Conservation (phyloP, 192 early-diverging fungal species). For the Neocallimastix lanati region DNA sequence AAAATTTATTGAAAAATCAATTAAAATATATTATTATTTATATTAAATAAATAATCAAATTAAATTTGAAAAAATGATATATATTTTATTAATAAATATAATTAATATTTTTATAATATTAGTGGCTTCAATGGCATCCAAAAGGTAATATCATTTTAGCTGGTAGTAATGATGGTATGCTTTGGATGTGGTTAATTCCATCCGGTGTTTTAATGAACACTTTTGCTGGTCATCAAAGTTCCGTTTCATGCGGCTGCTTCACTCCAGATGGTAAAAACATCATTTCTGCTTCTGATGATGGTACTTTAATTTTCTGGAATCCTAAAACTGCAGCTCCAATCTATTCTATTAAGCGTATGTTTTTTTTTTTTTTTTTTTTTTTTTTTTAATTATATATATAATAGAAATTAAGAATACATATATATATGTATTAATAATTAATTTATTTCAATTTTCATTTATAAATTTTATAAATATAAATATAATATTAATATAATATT, state of each 20-base stretch:
- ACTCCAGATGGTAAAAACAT: constrained; percentile 78
- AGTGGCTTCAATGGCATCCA: constrained; percentile 95
- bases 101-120: no score
- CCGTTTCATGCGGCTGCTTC: constrained; percentile 74
- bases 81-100: no score
- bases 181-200: constrained; percentile 97
- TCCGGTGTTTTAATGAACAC: constrained; percentile 81
- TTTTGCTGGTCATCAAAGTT: constrained; percentile 69
- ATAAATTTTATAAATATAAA: no score
- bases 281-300: constrained; percentile 70
- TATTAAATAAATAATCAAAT: no score
- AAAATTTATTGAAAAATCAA: no score
- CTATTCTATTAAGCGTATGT: constrained; percentile 22
- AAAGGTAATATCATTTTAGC: constrained; percentile 76
- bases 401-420: no score
- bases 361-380: background rate
- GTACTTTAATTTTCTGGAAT: constrained; percentile 73
- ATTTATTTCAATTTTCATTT: no score
- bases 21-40: no score
- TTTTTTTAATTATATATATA: background rate
- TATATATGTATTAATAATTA: no score
- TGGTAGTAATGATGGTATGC: constrained; percentile 67
- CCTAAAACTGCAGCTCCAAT: constrained; percentile 64
- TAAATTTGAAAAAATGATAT: no score
- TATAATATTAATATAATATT: no score